Evolutionary conservation across 2,329 filamentous ascomycete species (phyloP).

Genomic region (Venturia nashicola): DNA sequence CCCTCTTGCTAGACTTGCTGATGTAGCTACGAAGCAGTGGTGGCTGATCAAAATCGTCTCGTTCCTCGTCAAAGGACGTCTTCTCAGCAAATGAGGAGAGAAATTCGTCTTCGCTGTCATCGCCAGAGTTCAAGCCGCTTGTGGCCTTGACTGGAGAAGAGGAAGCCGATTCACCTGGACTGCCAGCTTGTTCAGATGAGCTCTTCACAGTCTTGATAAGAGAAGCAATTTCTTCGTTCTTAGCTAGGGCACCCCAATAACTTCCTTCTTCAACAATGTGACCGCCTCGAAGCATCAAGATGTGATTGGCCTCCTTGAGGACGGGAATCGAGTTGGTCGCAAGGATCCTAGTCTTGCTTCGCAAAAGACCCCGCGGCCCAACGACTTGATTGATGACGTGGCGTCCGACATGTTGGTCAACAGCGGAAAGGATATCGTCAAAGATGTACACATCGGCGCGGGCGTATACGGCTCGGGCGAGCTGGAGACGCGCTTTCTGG

Average conservation of each 20-base stretch:
- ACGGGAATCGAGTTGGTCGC: constrained; percentile 85
- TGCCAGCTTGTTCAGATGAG: constrained; percentile 17
- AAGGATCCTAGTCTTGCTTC: constrained; percentile 70
- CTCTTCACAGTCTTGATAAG: constrained; percentile 59
- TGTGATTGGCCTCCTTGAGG: constrained; percentile 69
- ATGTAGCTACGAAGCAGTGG: constrained; percentile 48
- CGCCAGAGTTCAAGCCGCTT: constrained; percentile 22
- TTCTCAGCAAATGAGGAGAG: constrained; percentile 22
- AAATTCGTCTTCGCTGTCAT: constrained; percentile 17
- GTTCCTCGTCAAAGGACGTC: constrained; percentile 42
- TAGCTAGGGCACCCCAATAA: constrained; percentile 71
- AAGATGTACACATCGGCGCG: constrained; percentile 5
- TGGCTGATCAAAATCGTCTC: constrained; percentile 54
- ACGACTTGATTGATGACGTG: constrained; percentile 86
- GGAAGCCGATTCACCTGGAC: neutral
- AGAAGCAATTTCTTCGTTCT: constrained; percentile 71
- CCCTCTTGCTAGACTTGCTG: constrained; percentile 23
- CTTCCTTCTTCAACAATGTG: constrained; percentile 71
- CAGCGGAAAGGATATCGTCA: constrained; percentile 10
- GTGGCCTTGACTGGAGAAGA: constrained; percentile 5
- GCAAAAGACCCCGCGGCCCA: constrained; percentile 62
- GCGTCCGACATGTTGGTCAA: constrained; percentile 47
- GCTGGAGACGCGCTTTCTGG: constrained; percentile 9
- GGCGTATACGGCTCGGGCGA: constrained; percentile 10
- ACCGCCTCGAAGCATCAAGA: constrained; percentile 66